Evolutionary conservation across 331 rosid genomes (phyloP), one percentile per base, ranked within the genome.

Genomic region (Prunus yedoensis): DNA sequence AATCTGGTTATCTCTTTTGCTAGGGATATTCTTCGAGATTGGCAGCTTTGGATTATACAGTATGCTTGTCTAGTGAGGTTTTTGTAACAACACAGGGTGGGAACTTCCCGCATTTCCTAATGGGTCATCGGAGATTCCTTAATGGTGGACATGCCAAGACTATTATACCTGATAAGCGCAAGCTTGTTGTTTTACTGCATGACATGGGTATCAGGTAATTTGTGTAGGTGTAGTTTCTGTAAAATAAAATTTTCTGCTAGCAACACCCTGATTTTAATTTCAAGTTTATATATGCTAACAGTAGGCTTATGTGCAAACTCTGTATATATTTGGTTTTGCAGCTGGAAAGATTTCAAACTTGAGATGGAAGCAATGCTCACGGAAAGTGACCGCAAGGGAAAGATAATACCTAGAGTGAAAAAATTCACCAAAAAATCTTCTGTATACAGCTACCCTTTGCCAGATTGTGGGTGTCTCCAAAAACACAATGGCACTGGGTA

Each of bases 71-170:
- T 74, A 95, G 99, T 79, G 99, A 95, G 83, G 91, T 87, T 74
- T 95, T 95, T 65, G 99, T 95, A n/a, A 89, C 99, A 66, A 90
- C 98, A 61, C 99, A 95, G 56, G 99, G 99, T 20, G 99, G 99
- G 46, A 95, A 95, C 87, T 95, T 95, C 74, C 99, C 99, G 11
- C 96, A 95, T 80, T 95, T 95, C 79, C 79, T 95, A 77, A 95
- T 95, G 99, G 99, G 99, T 50, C 98, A 95, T 71, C 88, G 99
- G 78, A 83, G 99, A 81, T 92, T 90, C 78, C 84, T 87, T 45
- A 81, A 84, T 51, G 88, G 78, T 51, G 99, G 99, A 66, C 99
- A 94, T 81, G 87, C 97, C 57, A 94, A 89, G 85, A 94, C 97
- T 45, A 88, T 94, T 75, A 88, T 78, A 67, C 99, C 99, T 13